These are phyloP conservation scores for Fusarium guadeloupense DNA, from an alignment of 2,329 filamentous ascomycete species.

Conservation along the genomic window DNA sequence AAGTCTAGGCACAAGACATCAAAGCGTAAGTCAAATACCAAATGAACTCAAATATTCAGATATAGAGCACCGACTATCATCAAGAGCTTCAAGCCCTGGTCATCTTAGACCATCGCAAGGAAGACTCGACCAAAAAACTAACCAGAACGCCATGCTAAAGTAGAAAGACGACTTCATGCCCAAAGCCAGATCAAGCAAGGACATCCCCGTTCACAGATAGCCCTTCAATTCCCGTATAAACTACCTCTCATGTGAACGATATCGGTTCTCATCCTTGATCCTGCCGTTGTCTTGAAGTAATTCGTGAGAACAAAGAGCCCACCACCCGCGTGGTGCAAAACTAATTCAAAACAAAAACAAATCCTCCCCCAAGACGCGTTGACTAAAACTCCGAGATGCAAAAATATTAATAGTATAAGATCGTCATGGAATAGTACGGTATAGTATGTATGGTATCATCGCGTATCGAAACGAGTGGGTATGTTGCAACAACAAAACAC, in stretches of 20 bases:
- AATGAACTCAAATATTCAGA: not conserved
- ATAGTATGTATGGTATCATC: constrained; percentile 42
- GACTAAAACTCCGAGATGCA: constrained; percentile 27
- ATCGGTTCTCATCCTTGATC: not conserved
- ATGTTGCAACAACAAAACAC: constrained; percentile 44
- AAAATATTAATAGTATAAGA: constrained; percentile 39
- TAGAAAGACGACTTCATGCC: constrained; percentile 11
- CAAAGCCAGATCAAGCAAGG: constrained; percentile 3
- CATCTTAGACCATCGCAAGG: not conserved
- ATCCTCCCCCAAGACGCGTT: constrained; percentile 7
- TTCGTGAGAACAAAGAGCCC: constrained; percentile 1
- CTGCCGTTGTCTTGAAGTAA: not conserved
- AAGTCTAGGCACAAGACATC: too few relatives aligned
- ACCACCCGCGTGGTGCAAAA: not conserved
- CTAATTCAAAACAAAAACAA: constrained; percentile 17
- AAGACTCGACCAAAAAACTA: constrained; percentile 10
- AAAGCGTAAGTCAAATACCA: not conserved
- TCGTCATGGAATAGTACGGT: constrained; percentile 35
- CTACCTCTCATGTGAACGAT: not conserved
- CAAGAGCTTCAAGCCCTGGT: not conserved
- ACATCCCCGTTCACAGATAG: too few relatives aligned
- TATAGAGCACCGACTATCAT: not conserved
- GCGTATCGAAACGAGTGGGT: constrained; percentile 46
- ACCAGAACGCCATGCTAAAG: constrained; percentile 30
- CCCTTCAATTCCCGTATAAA: not conserved